Evolutionary conservation across 2,329 filamentous ascomycete genomes (phyloP), one percentile per base, ranked within the genome.

Genomic region (Macrophomina tecta): DNA sequence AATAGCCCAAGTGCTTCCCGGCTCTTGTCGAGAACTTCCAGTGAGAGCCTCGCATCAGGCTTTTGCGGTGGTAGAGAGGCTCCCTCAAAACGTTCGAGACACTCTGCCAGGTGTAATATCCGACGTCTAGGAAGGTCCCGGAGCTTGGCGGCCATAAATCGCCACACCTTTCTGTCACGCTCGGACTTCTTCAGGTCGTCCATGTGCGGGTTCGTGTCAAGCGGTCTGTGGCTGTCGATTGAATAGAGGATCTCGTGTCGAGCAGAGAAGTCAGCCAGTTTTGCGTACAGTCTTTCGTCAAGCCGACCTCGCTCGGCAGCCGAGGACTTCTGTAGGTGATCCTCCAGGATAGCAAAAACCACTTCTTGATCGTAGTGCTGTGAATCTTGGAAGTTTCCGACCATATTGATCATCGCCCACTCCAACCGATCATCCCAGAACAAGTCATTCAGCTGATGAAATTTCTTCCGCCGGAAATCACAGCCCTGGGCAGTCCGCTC

Each of bases 211-310:
- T 61, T 70, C 1, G 63, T 49, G 16, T 67, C 60, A 14, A 48
- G 51, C 6, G 70, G 70, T 18, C 51, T 51, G 45, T 70, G 70
- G 11, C 69, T 48, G 23, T 69, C 67, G 40, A 72, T 56, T 5
- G 63, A 49, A 14, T 38, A 30, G 3, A 71, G 64, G 2, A 73
- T 34, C 28, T 73, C 67, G 6, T 64, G 9, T 12, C 36, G 11
- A 12, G 36, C 36, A 8, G 36, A 38, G 36, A 38, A 38, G 2
- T 38, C 36, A 2, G 36, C 28, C 68, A 73, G 5, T 63, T 46
- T 68, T 4, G 70, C 69, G 46, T 70, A 71, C 1, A 72, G 38
- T 12, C 69, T 56, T 14, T 68, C 69, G 45, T 72, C 69, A 11
- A 72, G 32, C 2, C 68, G 52, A 5, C 58, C 46, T 11, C 68